Percentiles rank a stretch among this genome's conserved stretches.
These are phyloP conservation scores for Solanum corneliomulleri DNA, from an alignment of 257 asterid species.

Conservation along the genomic window DNA sequence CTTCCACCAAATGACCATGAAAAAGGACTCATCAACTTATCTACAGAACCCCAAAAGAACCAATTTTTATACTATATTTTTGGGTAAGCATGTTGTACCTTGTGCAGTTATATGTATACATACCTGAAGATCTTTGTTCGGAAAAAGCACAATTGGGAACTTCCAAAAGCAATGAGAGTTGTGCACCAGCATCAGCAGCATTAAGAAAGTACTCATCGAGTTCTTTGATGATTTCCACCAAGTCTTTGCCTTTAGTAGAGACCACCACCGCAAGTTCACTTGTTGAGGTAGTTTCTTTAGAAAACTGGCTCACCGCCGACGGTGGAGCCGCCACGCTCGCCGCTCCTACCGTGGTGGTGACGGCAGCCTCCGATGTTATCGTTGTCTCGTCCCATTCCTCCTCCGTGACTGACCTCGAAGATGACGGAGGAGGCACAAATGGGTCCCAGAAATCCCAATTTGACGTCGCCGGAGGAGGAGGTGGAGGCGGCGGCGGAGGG, in stretches of 20 bases:
- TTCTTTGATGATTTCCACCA: slow-evolving; percentile 69
- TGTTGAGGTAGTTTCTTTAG: slow-evolving; percentile 34
- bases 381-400: slow-evolving; percentile 76
- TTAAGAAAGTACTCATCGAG: slow-evolving; percentile 78
- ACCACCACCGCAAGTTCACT: slow-evolving; percentile 79
- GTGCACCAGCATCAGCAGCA: slow-evolving; percentile 80
- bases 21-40: slow-evolving; percentile 40
- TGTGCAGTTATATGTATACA: background rate
- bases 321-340: slow-evolving; percentile 60
- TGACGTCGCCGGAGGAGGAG: slow-evolving; percentile 30
- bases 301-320: slow-evolving; percentile 27
- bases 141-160: slow-evolving; percentile 56
- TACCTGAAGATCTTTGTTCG: slow-evolving; percentile 57
- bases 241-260: slow-evolving; percentile 68
- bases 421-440: slow-evolving; percentile 59
- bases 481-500: slow-evolving; percentile 60
- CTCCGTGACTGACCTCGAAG: slow-evolving; percentile 53
- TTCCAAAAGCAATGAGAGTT: slow-evolving; percentile 64
- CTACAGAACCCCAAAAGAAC: slow-evolving; percentile 17
- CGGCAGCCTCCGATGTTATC: slow-evolving; percentile 41
- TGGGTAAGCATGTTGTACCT: background rate
- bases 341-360: slow-evolving; percentile 36
- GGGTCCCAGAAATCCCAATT: slow-evolving; percentile 99
- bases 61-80: background rate
- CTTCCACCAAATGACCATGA: slow-evolving; percentile 73